Base-by-base conservation (phyloP, 768 basidiomycete genomes). In the Leucosporidium yakuticum region DNA sequence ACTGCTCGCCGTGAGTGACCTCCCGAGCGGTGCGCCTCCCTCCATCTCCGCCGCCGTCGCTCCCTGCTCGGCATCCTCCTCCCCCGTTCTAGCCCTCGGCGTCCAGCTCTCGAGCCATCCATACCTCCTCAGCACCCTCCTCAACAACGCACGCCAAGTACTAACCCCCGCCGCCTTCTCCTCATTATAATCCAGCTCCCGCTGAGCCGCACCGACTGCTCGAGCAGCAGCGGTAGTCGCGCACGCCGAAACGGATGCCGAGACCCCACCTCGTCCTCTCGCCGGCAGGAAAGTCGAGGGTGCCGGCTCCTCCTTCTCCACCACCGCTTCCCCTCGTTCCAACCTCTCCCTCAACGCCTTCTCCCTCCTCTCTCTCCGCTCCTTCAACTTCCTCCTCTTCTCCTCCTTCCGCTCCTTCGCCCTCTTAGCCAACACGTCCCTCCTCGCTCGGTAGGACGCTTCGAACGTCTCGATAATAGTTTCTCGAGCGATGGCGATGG, bases 391-490 rank as follows among this genome's bases (percentile, higher is more conserved):
- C 65, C 32, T 25, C 50, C 61, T 53, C 67, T 58, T 47, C 63
- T 29, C 66, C 69, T 64, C 62, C 67, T 62, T 51, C 62, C 55
- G 54, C 64, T 67, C 60, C 2, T 31, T 20, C 12, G 72, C 55
- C 64, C 57, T 54, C 50, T 29, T 23, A 57, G 32, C 48, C 21
- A 73, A 65, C 60, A 76, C 66, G 65, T 83, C 81, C 21, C 79
- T 77, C 82, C 82, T 20, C 78, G 78, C 34, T 80, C 82, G 53
- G 81, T 86, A 81, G 73, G 31, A 68, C 29, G 25, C 61, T 60
- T 89, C 85, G 56, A 87, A 82, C 3, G 84, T 83, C 78, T 92
- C 91, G 58, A 73, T 51, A 32, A 69, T 57, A 4, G 65, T 62
- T 21, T 73, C 68, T 23, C 68, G 65, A 0, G 68, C 60, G 31